Evolutionary conservation across 352 stramenopile genomes (phyloP).

Genomic region (Phytophthora capsici): DNA sequence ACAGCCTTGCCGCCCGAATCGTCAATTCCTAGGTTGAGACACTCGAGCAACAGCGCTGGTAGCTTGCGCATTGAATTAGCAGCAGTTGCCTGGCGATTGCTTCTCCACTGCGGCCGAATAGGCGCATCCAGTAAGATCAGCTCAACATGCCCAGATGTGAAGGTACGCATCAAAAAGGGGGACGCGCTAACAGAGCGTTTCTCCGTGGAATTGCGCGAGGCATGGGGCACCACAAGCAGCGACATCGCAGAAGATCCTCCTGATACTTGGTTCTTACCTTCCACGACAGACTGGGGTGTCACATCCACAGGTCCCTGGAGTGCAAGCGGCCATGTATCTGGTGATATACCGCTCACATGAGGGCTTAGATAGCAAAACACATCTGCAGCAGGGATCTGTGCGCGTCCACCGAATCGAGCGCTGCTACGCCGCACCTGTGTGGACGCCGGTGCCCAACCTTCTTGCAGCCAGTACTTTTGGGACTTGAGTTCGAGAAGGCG

Average conservation of each 20-base stretch:
- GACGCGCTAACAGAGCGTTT: slow-evolving; percentile 42
- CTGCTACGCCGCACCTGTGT: slow-evolving; percentile 5
- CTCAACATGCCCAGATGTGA: slow-evolving; percentile 79
- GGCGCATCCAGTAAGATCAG: slow-evolving; percentile 69
- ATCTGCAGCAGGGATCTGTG: slow-evolving; percentile 19
- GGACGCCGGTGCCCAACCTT: slow-evolving; percentile 55
- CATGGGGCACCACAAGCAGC: slow-evolving; percentile 59
- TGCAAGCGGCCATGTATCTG: slow-evolving; percentile 78
- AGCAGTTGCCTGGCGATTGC: slow-evolving; percentile 29
- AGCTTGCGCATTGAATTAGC: slow-evolving; percentile 30
- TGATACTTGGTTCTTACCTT: slow-evolving; percentile 54
- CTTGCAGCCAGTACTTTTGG: slow-evolving; percentile 85
- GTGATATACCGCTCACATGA: slow-evolving; percentile 75
- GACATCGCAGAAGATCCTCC: slow-evolving; percentile 57
- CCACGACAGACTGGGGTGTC: slow-evolving; percentile 60
- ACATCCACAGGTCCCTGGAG: slow-evolving; percentile 72
- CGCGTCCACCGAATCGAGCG: slow-evolving; percentile 20
- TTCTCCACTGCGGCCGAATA: slow-evolving; percentile 73
- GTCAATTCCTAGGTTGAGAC: slow-evolving; percentile 73
- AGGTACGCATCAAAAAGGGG: slow-evolving; percentile 74
- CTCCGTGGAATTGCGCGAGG: slow-evolving; percentile 28
- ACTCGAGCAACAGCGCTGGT: slow-evolving; percentile 71
- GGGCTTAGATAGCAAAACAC: slow-evolving; percentile 54
- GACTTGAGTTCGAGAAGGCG: slow-evolving; percentile 74
- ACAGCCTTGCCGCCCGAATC: slow-evolving; percentile 71